Evolutionary conservation across 148 eudicot species (phyloP).

Genomic region (Vaccinium corymbosum): DNA sequence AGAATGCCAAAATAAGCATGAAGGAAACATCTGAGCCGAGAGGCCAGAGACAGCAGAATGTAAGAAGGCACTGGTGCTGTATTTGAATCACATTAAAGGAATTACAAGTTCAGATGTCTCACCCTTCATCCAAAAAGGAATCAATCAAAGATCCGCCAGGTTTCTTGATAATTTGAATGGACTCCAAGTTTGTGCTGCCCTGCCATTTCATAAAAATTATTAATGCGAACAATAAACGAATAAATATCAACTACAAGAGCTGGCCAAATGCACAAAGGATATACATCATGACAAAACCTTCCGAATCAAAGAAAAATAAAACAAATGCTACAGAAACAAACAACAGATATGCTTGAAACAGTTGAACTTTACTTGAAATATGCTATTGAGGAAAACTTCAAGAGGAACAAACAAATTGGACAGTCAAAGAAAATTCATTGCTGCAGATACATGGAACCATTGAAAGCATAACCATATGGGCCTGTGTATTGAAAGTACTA

Average conservation of each 20-base stretch:
- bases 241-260: background rate
- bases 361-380: background rate
- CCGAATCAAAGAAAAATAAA: background rate
- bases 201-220: conserved; percentile 34
- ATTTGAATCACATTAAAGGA: background rate
- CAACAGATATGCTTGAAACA: background rate
- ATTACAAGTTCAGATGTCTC: background rate
- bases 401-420: background rate
- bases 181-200: conserved; percentile 96
- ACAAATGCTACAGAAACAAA: background rate
- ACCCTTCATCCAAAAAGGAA: conserved; percentile 97
- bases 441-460: background rate
- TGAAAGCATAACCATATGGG: background rate
- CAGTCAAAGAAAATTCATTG: background rate
- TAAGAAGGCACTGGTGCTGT: background rate
- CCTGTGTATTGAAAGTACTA: background rate
- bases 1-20: background rate
- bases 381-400: background rate
- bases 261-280: background rate
- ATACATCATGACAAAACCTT: background rate
- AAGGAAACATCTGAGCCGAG: background rate
- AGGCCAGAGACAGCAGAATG: background rate
- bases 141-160: conserved; percentile 93
- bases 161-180: conserved; percentile 96
- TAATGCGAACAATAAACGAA: background rate